Percentiles rank a stretch among this genome's conserved stretches.
These are phyloP conservation scores for Leccinum fallax DNA, from an alignment of 1,284 basidiomycete species.

Conservation along the genomic window DNA sequence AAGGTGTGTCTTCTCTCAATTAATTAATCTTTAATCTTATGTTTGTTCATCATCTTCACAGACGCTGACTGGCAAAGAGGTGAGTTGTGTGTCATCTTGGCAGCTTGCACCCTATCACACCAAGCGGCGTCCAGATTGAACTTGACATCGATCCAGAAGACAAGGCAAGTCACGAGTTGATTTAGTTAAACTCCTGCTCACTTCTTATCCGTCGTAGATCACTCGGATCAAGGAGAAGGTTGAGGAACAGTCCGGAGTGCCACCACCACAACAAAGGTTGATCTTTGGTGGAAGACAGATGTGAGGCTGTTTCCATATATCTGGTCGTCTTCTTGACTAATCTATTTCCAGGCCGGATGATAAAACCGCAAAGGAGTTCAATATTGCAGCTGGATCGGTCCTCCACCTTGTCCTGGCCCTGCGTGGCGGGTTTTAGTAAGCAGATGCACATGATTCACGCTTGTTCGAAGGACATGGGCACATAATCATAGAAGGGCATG, in stretches of 20 bases:
- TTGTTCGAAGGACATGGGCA: slow-evolving; percentile 20
- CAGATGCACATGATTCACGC: slow-evolving; percentile 7
- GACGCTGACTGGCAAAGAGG: slow-evolving; percentile 95
- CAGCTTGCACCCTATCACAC: slow-evolving; percentile 7
- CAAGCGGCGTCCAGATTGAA: slow-evolving; percentile 69
- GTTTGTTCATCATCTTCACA: slow-evolving; percentile 35
- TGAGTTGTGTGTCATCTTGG: slow-evolving; percentile 37
- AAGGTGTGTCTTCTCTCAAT: slow-evolving; percentile 16
- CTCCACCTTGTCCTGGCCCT: slow-evolving; percentile 93
- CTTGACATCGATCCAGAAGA: slow-evolving; percentile 93
- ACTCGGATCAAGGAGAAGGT: slow-evolving; percentile 97
- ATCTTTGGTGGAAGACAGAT: slow-evolving; percentile 96
- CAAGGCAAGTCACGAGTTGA: slow-evolving; percentile 56
- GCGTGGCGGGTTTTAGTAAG: slow-evolving; percentile 64
- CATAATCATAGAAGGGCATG: slow-evolving; percentile 31
- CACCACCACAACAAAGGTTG: slow-evolving; percentile 94
- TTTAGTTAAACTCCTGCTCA: neutral
- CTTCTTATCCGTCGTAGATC: slow-evolving; percentile 57
- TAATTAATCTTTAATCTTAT: neutral
- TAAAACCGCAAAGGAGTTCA: slow-evolving; percentile 83
- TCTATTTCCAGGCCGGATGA: slow-evolving; percentile 71
- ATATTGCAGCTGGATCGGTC: slow-evolving; percentile 80
- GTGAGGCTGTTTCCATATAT: slow-evolving; percentile 53
- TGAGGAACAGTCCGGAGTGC: slow-evolving; percentile 98
- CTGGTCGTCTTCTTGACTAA: slow-evolving; percentile 4